Base-by-base conservation (phyloP, 352 stramenopile genomes). In the Phytopythium aichiense region DNA sequence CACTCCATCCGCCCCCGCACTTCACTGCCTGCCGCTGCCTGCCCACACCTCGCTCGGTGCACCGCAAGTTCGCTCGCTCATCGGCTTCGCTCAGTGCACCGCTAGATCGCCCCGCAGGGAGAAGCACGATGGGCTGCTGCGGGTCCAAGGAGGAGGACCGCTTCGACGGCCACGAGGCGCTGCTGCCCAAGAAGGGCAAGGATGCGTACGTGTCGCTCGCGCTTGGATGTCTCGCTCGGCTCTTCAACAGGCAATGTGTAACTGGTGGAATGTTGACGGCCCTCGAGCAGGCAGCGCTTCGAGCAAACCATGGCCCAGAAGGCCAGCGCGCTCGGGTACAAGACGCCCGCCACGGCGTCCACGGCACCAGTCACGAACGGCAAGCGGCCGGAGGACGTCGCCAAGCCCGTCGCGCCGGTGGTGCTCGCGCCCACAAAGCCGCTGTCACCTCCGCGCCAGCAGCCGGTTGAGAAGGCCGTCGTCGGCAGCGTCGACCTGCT, bases 71-170 rank as follows among this genome's bases (percentile, higher is more conserved):
- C n/a, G n/a, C n/a, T n/a, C n/a, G n/a, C n/a, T n/a, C n/a, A n/a
- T n/a, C n/a, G n/a, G n/a, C n/a, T n/a, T n/a, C n/a, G n/a, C 31
- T 37, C 31, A 9, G 5, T 37, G 31, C 31, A 9, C 31, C 31
- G 31, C 31, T 37, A 9, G 5, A 37, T 37, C 31, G 31, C 31
- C 31, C 31, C 31, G 31, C 31, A 37, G 8, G 42, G 42, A 15
- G 42, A 48, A 23, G 42, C 49, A 25, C 49, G 23, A 91, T 91
- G 81, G 81, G 81, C 63, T 91, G 81, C 66, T 91, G 81, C 52
- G 73, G 72, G 60, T 91, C 81, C 48, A 71, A 67, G 62, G 81
- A 91, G 51, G 81, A 91, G 46, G 81, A 91, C 49, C 75, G 64
- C 56, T 87, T 88, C 58, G 77, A 87, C 42, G 72, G 71, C 52